Evolutionary conservation across 2,329 filamentous ascomycete genomes (phyloP).

Genomic region (Simplicillium sp.): DNA sequence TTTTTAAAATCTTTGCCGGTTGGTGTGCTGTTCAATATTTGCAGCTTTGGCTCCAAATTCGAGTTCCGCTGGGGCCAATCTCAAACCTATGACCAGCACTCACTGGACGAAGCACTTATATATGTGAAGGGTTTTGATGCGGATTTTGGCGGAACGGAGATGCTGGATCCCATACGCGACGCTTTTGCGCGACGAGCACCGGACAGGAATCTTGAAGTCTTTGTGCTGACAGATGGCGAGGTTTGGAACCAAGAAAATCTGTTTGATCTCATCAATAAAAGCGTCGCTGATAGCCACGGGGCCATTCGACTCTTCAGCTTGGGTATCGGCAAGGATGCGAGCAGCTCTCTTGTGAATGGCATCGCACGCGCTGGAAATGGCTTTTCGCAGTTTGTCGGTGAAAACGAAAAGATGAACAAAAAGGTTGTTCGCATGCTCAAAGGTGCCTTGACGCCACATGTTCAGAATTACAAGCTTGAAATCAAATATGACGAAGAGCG

Average conservation of each 20-base stretch:
- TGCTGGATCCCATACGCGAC: slow-evolving; percentile 33
- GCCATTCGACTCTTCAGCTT: slow-evolving; percentile 43
- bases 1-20: slow-evolving; percentile 58
- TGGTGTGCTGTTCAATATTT: slow-evolving; percentile 60
- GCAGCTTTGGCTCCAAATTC: slow-evolving; percentile 48
- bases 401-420: slow-evolving; percentile 56
- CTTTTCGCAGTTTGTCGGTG: slow-evolving; percentile 51
- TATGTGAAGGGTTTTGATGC: slow-evolving; percentile 33
- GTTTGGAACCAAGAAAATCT: slow-evolving; percentile 36
- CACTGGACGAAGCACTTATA: slow-evolving; percentile 29
- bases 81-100: slow-evolving; percentile 32
- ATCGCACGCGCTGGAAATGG: slow-evolving; percentile 44
- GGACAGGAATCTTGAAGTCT: slow-evolving; percentile 42
- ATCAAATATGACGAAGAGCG: slow-evolving; percentile 40
- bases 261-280: slow-evolving; percentile 32
- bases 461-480: slow-evolving; percentile 54
- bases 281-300: slow-evolving; percentile 28
- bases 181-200: slow-evolving; percentile 30
- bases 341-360: slow-evolving; percentile 44
- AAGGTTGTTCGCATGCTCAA: slow-evolving; percentile 69
- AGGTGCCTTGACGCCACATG: slow-evolving; percentile 56
- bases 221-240: slow-evolving; percentile 48
- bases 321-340: slow-evolving; percentile 41
- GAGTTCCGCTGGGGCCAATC: slow-evolving; percentile 39
- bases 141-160: slow-evolving; percentile 45